Percentiles rank a stretch among this genome's conserved stretches.
phyloP scores from a whole-genome alignment of 768 basidiomycete genomes.

The Termitomyces titanicus region DNA sequence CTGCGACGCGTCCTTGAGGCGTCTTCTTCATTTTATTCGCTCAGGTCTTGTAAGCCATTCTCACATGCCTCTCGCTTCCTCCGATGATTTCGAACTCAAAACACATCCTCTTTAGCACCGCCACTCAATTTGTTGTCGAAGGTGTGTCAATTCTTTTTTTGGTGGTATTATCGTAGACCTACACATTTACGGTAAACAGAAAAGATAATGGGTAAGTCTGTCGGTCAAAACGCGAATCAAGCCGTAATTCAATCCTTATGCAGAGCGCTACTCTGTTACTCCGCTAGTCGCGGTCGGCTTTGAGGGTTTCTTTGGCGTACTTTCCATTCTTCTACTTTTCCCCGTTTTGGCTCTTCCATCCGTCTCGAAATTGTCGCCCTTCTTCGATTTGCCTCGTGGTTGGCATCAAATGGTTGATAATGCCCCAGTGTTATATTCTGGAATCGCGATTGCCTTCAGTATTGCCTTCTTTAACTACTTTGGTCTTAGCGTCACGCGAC shows the following conservation, averaged over 20 bases:
- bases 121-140: constrained; percentile 92
- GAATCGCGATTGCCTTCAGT: constrained; percentile 67
- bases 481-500: constrained; percentile 87
- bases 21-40: constrained; percentile 92
- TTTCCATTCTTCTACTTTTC: constrained; percentile 76
- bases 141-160: constrained; percentile 24
- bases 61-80: constrained; percentile 13
- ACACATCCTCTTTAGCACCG: constrained; percentile 52
- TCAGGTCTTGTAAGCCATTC: constrained; percentile 79
- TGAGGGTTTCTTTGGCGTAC: constrained; percentile 88
- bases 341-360: constrained; percentile 75
- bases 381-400: constrained; percentile 88
- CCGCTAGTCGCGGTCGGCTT: constrained; percentile 93
- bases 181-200: constrained; percentile 40
- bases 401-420: constrained; percentile 86
- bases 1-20: constrained; percentile 40
- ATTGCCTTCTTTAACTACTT: constrained; percentile 89
- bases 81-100: constrained; percentile 12
- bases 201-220: constrained; percentile 72
- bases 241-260: background rate
- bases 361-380: constrained; percentile 57
- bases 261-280: constrained; percentile 71
- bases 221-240: background rate
- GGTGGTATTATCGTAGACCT: constrained; percentile 1
- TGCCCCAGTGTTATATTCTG: constrained; percentile 64